A percentile compares a stretch with the other conserved stretches of the same genome.
Evolutionary conservation across 768 basidiomycete genomes (phyloP).

Genomic region (Floccularia luteovirens): DNA sequence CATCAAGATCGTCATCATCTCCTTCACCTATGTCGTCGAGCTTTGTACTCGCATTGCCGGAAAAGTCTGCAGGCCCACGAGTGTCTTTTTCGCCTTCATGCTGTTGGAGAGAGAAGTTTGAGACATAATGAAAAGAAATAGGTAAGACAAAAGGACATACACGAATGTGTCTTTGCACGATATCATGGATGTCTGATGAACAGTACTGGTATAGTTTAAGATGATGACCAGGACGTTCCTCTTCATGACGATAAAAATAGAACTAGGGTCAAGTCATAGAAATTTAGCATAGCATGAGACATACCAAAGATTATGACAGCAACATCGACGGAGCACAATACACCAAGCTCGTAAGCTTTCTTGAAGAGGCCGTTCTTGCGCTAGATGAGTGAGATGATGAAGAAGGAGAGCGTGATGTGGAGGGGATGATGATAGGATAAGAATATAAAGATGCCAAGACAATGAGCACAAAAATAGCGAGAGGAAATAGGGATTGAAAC

Average conservation of each 20-base stretch:
- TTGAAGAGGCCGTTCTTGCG: slow-evolving; percentile 89
- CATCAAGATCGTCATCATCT: slow-evolving; percentile 33
- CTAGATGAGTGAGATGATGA: slow-evolving; percentile 33
- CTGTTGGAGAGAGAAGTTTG: slow-evolving; percentile 17
- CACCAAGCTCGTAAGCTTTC: slow-evolving; percentile 87
- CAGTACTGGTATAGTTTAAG: slow-evolving; percentile 79
- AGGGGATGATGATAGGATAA: slow-evolving; percentile 21
- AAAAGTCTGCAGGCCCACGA: slow-evolving; percentile 37
- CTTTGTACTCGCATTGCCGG: slow-evolving; percentile 21
- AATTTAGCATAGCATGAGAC: slow-evolving; percentile 6
- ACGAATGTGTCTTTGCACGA: slow-evolving; percentile 59
- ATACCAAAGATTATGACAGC: slow-evolving; percentile 77
- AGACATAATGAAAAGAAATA: slow-evolving; percentile 2
- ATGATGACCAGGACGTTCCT: slow-evolving; percentile 74
- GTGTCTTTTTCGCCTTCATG: slow-evolving; percentile 45
- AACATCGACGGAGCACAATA: slow-evolving; percentile 82
- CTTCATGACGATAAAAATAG: slow-evolving; percentile 42
- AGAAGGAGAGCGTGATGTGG: slow-evolving; percentile 11
- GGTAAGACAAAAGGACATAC: slow-evolving; percentile 17
- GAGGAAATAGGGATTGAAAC: slow-evolving; percentile 18
- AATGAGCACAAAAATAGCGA: slow-evolving; percentile 55
- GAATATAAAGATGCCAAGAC: slow-evolving; percentile 34
- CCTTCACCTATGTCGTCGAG: slow-evolving; percentile 28
- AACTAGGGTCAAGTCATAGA: slow-evolving; percentile 11
- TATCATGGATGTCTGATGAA: slow-evolving; percentile 60